Conservation (phyloP, 768 basidiomycete species). For the Mycena leptocephala region DNA sequence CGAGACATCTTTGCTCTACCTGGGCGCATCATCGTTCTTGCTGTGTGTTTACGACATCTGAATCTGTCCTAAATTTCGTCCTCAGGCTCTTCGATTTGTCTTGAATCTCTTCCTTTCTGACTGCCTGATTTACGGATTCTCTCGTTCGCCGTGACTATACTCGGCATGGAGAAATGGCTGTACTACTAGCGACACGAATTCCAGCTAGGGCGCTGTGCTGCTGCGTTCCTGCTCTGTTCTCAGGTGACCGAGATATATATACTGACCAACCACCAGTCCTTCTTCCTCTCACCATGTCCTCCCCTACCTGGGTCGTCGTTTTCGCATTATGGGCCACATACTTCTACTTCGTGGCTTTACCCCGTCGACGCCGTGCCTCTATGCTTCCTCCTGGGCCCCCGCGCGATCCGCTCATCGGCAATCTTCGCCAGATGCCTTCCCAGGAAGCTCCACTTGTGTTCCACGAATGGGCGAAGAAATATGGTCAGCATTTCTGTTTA, state of each 20-base stretch:
- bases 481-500: not conserved
- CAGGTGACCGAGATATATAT: not conserved
- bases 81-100: too few species aligned
- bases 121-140: too few species aligned
- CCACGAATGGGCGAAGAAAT: constrained; percentile 12
- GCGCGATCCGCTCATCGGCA: not conserved
- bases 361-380: not conserved
- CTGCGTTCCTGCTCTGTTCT: too few species aligned
- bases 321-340: not conserved
- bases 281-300: not conserved
- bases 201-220: too few species aligned
- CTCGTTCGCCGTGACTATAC: too few species aligned
- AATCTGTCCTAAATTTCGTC: too few species aligned
- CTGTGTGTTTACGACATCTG: too few species aligned
- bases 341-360: not conserved
- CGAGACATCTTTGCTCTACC: too few species aligned
- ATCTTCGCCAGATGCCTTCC: constrained; percentile 6
- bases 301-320: not conserved
- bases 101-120: too few species aligned
- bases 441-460: not conserved
- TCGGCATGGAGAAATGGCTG: too few species aligned
- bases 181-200: too few species aligned
- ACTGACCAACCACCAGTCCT: not conserved
- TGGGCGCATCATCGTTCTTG: too few species aligned
- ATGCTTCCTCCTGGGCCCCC: constrained; percentile 17